phyloP scores from a whole-genome alignment of 1,284 basidiomycete genomes.

The Rhodotorula sp. region DNA sequence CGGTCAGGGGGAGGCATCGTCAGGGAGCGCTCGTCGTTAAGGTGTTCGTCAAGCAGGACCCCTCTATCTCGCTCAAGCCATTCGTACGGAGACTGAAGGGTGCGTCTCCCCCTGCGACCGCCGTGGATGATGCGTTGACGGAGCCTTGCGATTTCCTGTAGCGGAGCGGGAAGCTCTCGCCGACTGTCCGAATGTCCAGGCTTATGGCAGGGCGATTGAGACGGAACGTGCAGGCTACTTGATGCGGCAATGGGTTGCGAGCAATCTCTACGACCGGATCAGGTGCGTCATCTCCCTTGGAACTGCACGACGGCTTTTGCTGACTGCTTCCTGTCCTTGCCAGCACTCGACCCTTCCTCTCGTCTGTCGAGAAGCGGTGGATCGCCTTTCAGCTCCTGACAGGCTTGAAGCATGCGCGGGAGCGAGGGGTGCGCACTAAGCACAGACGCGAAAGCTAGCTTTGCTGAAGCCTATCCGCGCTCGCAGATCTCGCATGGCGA shows the following conservation, averaged over 20 bases:
- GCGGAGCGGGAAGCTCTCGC: slow-evolving; percentile 75
- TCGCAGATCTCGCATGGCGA: slow-evolving; percentile 86
- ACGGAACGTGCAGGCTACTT: slow-evolving; percentile 96
- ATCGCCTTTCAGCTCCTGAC: slow-evolving; percentile 90
- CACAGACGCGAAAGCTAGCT: background rate
- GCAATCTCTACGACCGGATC: slow-evolving; percentile 94
- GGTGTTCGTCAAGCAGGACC: slow-evolving; percentile 78
- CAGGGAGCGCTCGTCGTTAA: slow-evolving; percentile 73
- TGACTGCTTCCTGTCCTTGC: background rate
- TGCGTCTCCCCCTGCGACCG: slow-evolving; percentile 48
- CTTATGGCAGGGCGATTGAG: slow-evolving; percentile 86
- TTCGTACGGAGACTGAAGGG: slow-evolving; percentile 69
- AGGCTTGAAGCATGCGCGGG: slow-evolving; percentile 77
- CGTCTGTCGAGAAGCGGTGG: slow-evolving; percentile 94
- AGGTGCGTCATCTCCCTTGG: slow-evolving; percentile 60
- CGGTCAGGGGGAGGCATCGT: slow-evolving; percentile 72
- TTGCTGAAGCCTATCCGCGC: background rate
- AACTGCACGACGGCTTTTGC: background rate
- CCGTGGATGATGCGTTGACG: background rate
- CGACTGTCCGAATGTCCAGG: slow-evolving; percentile 84
- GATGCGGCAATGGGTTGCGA: slow-evolving; percentile 90
- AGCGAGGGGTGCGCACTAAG: slow-evolving; percentile 56
- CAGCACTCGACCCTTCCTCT: slow-evolving; percentile 93
- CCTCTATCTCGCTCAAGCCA: slow-evolving; percentile 64
- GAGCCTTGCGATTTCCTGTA: background rate